Evolutionary conservation across 2,329 filamentous ascomycete species (phyloP).

Genomic region (Pseudogymnoascus pannorum): DNA sequence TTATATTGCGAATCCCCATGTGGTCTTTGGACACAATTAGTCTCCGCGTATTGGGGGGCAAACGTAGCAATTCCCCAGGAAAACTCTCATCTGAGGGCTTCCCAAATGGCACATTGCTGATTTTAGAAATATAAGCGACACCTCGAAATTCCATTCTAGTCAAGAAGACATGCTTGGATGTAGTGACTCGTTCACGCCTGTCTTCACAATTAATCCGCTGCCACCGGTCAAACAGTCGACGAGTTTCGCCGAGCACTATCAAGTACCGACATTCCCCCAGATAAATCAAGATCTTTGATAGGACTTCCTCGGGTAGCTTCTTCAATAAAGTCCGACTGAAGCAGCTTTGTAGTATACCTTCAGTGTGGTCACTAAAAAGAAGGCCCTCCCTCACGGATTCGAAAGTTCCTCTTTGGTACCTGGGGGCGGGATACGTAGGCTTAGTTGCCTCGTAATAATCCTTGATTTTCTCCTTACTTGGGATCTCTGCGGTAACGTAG

Average conservation of each 20-base stretch:
- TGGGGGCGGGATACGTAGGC: not conserved
- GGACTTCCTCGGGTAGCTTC: not conserved
- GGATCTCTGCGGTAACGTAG: not conserved
- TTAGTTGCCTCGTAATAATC: not conserved
- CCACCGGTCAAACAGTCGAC: not conserved
- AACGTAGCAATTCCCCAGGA: not conserved
- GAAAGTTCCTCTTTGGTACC: not conserved
- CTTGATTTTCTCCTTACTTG: not conserved
- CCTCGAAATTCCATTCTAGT: not conserved
- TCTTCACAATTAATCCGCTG: not conserved
- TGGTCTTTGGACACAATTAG: not conserved
- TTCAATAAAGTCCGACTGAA: not conserved
- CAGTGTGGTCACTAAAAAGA: not conserved
- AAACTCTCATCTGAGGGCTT: not conserved
- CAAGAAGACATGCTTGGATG: not conserved
- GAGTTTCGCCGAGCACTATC: not conserved
- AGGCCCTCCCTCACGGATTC: not conserved
- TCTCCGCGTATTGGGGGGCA: not conserved
- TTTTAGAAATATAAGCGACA: not conserved
- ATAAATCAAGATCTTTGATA: not conserved
- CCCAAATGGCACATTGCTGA: not conserved
- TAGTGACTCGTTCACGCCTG: not conserved
- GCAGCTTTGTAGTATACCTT: not conserved
- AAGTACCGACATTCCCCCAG: not conserved
- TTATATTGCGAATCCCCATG: not conserved